A percentile compares a stretch with the other conserved stretches of the same genome.
These are phyloP conservation scores for Favolaschia claudopus DNA, from an alignment of 768 basidiomycete species.

Conservation along the genomic window DNA sequence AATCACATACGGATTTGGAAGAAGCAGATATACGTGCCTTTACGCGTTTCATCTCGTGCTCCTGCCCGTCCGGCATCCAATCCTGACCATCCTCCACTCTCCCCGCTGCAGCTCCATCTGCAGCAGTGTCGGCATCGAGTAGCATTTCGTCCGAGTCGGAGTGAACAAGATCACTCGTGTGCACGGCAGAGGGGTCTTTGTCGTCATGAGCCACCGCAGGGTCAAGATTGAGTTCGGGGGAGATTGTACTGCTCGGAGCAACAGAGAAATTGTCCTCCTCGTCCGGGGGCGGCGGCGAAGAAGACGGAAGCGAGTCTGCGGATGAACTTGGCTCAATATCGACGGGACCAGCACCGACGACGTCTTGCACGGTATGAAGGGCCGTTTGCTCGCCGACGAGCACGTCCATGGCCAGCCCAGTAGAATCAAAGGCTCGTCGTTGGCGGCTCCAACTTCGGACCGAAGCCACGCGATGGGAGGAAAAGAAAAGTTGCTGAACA, in stretches of 20 bases:
- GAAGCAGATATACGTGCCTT: slow-evolving; percentile 59
- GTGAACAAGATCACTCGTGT: slow-evolving; percentile 44
- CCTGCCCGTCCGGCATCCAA: slow-evolving; percentile 63
- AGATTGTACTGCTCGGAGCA: slow-evolving; percentile 25
- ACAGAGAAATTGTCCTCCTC: slow-evolving; percentile 23
- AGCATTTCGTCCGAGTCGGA: slow-evolving; percentile 51
- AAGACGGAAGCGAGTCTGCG: slow-evolving; percentile 36
- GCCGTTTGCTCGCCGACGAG: slow-evolving; percentile 40
- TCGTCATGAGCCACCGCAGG: slow-evolving; percentile 28
- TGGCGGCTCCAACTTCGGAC: not conserved
- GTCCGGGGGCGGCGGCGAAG: slow-evolving; percentile 19
- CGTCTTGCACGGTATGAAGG: slow-evolving; percentile 19
- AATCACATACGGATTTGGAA: slow-evolving; percentile 28
- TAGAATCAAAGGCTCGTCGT: slow-evolving; percentile 28
- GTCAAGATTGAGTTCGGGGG: slow-evolving; percentile 1
- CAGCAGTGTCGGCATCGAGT: slow-evolving; percentile 46
- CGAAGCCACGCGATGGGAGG: too few species aligned
- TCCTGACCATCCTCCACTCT: slow-evolving; percentile 66
- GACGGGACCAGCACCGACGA: slow-evolving; percentile 35
- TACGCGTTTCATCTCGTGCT: slow-evolving; percentile 85
- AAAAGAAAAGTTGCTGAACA: too few species aligned
- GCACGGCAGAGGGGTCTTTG: slow-evolving; percentile 46
- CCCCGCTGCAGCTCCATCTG: slow-evolving; percentile 42
- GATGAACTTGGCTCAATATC: slow-evolving; percentile 29
- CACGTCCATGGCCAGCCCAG: slow-evolving; percentile 54